Evolutionary conservation across 495 filamentous ascomycete species (phyloP).

Genomic region (Aspergillus mulundensis): DNA sequence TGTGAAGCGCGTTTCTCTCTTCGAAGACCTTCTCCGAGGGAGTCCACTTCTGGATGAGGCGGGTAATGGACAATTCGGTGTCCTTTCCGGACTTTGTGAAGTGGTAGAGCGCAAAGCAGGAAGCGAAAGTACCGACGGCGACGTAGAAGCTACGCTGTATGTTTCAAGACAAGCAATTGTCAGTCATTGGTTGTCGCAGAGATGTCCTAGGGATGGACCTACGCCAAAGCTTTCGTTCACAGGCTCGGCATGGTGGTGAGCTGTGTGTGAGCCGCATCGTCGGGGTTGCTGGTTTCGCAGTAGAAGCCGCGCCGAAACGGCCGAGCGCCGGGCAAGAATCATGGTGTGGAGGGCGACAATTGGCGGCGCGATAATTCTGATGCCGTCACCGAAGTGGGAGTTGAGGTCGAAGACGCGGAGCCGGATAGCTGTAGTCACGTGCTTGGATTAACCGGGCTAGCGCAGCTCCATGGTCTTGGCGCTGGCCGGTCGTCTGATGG

Average conservation of each 20-base stretch:
- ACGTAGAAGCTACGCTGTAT: constrained; percentile 64
- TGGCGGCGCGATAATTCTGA: constrained; percentile 30
- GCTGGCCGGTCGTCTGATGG: constrained; percentile 2
- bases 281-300: constrained; percentile 43
- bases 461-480: constrained; percentile 6
- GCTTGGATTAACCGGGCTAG: constrained; percentile 15
- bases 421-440: constrained; percentile 20
- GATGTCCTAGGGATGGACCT: constrained; percentile 33
- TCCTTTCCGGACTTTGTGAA: constrained; percentile 41
- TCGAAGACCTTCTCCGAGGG: constrained; percentile 49
- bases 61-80: constrained; percentile 51
- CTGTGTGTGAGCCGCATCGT: constrained; percentile 43
- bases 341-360: constrained; percentile 37
- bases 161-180: constrained; percentile 10
- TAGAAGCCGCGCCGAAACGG: constrained; percentile 38
- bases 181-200: constrained; percentile 14
- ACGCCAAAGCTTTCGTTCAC: constrained; percentile 63
- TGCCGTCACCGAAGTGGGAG: constrained; percentile 16
- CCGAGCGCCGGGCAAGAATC: constrained; percentile 44
- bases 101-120: constrained; percentile 54
- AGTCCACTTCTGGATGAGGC: constrained; percentile 52
- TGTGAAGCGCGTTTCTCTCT: constrained; percentile 60
- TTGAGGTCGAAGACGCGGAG: constrained; percentile 19
- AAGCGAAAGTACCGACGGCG: constrained; percentile 54
- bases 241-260: constrained; percentile 46